Evolutionary conservation across 2,329 filamentous ascomycete genomes (phyloP).

Genomic region (Tolypocladium amazonense): DNA sequence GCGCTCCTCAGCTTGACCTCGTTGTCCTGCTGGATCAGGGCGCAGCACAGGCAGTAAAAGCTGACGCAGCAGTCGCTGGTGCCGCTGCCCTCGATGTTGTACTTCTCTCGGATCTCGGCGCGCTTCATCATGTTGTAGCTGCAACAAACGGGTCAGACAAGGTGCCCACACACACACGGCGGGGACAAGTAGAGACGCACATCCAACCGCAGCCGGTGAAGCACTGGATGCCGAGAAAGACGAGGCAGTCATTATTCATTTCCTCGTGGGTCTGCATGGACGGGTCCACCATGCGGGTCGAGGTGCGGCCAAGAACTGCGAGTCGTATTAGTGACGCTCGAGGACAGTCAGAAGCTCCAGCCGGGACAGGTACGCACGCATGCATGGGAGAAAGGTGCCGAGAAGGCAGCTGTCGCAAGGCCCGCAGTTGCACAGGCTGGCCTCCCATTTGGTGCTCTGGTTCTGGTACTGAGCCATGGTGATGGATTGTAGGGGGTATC

Average conservation of each 20-base stretch:
- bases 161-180: background rate
- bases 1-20: conserved; percentile 28
- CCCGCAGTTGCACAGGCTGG: conserved; percentile 27
- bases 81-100: conserved; percentile 39
- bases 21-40: conserved; percentile 47
- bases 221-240: conserved; percentile 26
- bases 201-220: conserved; percentile 33
- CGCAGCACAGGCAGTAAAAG: conserved; percentile 47
- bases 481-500: background rate
- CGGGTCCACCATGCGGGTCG: conserved; percentile 33
- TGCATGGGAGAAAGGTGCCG: conserved; percentile 29
- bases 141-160: background rate
- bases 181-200: conserved; percentile 13
- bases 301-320: conserved; percentile 31
- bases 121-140: conserved; percentile 43
- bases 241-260: conserved; percentile 31
- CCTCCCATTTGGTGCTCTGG: conserved; percentile 22
- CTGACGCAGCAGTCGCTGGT: conserved; percentile 38
- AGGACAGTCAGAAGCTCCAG: background rate
- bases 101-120: conserved; percentile 39
- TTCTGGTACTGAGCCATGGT: background rate
- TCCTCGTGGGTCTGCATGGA: conserved; percentile 25
- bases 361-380: conserved; percentile 20
- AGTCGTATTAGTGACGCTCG: background rate
- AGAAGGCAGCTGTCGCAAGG: conserved; percentile 28